A percentile compares a stretch with the other conserved stretches of the same genome.
phyloP scores from a whole-genome alignment of 2,329 filamentous ascomycete genomes.

The Calonectria multiphialidica region DNA sequence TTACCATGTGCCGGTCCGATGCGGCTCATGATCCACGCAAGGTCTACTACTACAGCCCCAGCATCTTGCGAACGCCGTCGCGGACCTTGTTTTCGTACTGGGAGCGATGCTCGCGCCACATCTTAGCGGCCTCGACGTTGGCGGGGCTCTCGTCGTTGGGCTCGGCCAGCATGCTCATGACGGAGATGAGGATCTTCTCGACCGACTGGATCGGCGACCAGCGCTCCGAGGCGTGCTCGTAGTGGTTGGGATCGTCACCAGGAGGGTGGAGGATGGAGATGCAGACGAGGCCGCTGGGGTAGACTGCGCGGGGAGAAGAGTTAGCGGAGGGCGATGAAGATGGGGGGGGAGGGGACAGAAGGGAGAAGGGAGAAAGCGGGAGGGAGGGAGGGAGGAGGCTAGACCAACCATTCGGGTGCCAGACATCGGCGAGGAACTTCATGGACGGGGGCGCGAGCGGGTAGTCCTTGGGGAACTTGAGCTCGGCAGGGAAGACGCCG shows the following conservation, averaged over 20 bases:
- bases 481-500: constrained; percentile 93
- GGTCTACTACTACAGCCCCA: constrained; percentile 70
- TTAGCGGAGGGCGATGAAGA: background rate
- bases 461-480: constrained; percentile 96
- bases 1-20: background rate
- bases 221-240: constrained; percentile 94
- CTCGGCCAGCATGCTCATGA: constrained; percentile 98
- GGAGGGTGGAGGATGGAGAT: constrained; percentile 98
- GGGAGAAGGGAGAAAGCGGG: background rate
- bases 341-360: background rate
- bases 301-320: constrained; percentile 69
- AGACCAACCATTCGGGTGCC: constrained; percentile 90
- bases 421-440: constrained; percentile 94
- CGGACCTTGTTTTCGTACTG: constrained; percentile 92
- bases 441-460: constrained; percentile 96
- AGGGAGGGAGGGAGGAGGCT: background rate
- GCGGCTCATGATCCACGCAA: background rate
- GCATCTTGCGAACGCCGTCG: constrained; percentile 81
- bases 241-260: constrained; percentile 97
- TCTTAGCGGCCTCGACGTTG: constrained; percentile 95
- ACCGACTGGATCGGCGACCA: constrained; percentile 98
- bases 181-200: constrained; percentile 95
- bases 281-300: constrained; percentile 91
- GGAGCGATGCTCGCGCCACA: constrained; percentile 87
- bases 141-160: constrained; percentile 97